phyloP scores from a whole-genome alignment of 768 basidiomycete genomes.

The Tulasnella sp. region DNA sequence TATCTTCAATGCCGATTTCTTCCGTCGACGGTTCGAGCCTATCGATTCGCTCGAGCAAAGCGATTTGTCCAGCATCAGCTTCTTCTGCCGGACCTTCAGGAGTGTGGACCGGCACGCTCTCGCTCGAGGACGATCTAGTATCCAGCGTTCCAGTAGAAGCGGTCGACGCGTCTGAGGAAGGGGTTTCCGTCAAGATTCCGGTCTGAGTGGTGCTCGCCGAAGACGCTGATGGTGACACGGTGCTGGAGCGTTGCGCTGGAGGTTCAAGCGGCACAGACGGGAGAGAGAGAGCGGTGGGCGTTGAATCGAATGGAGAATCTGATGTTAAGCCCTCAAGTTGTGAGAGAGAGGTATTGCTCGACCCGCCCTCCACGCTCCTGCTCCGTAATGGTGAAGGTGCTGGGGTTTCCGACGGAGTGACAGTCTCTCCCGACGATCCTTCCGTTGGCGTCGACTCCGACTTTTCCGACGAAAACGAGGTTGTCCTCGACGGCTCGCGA shows the following conservation, averaged over 20 bases:
- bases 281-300: neutral
- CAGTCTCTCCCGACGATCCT: neutral
- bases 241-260: neutral
- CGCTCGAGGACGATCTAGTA: neutral
- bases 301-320: neutral
- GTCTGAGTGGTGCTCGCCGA: neutral
- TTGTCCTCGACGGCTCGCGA: neutral
- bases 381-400: neutral
- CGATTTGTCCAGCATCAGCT: neutral
- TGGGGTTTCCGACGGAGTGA: neutral
- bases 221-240: neutral
- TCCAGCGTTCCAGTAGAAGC: neutral
- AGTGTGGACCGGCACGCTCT: conserved; percentile 6
- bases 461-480: conserved; percentile 6
- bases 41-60: neutral
- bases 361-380: neutral
- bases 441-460: conserved; percentile 3
- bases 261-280: neutral
- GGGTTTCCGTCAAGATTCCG: neutral
- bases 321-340: neutral
- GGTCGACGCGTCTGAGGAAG: neutral
- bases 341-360: neutral
- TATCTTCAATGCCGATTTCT: neutral
- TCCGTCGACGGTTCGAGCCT: neutral
- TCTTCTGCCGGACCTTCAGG: neutral